phyloP scores from a whole-genome alignment of 768 basidiomycete genomes.

The Scleroderma citrinum region DNA sequence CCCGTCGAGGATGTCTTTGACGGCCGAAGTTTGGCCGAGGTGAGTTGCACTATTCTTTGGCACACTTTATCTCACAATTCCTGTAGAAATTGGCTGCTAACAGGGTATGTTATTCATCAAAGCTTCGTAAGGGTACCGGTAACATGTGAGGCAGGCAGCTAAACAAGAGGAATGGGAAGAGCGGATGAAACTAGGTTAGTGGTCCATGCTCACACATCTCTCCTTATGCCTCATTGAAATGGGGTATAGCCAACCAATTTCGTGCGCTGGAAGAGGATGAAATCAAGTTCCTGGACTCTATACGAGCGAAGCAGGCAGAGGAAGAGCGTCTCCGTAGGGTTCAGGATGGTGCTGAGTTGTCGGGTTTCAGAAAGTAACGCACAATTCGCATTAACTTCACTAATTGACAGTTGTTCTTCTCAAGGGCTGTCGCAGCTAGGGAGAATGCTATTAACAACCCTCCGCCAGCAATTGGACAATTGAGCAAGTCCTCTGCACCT shows the following conservation, averaged over 20 bases:
- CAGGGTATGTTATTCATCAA: slow-evolving; percentile 44
- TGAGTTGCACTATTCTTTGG: slow-evolving; percentile 34
- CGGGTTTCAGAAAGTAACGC: slow-evolving; percentile 70
- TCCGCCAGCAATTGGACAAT: slow-evolving; percentile 25
- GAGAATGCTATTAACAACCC: slow-evolving; percentile 43
- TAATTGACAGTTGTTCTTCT: slow-evolving; percentile 9
- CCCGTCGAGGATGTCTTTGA: slow-evolving; percentile 75
- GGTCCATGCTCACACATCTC: neutral
- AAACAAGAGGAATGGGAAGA: slow-evolving; percentile 95
- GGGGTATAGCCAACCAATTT: slow-evolving; percentile 70
- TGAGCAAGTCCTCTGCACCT: slow-evolving; percentile 28
- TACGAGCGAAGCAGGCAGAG: slow-evolving; percentile 67
- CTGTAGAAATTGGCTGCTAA: slow-evolving; percentile 84
- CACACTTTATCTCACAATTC: slow-evolving; percentile 9
- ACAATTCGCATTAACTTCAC: neutral
- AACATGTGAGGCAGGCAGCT: slow-evolving; percentile 48
- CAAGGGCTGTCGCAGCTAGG: slow-evolving; percentile 68
- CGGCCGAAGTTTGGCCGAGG: slow-evolving; percentile 85
- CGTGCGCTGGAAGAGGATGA: slow-evolving; percentile 88
- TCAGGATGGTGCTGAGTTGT: slow-evolving; percentile 74
- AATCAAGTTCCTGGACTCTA: slow-evolving; percentile 80
- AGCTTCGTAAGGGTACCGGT: slow-evolving; percentile 2
- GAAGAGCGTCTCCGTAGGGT: slow-evolving; percentile 73
- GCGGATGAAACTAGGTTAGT: slow-evolving; percentile 64
- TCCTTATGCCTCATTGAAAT: slow-evolving; percentile 2